Conservation (phyloP, 805 yeast genomes). For the Lachancea dasiensis region DNA sequence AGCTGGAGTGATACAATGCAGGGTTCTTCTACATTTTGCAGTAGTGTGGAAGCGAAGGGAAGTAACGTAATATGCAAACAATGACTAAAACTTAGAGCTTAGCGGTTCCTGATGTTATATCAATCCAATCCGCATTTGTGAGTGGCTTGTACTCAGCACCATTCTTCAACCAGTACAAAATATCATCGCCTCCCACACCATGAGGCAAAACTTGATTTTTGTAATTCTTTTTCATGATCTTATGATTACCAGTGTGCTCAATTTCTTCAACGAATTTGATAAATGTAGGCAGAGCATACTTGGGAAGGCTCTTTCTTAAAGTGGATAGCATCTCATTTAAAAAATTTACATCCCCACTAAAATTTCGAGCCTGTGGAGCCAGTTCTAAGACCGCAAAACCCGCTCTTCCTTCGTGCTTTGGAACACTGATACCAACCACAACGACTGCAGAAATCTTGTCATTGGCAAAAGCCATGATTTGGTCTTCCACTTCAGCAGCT, state of each 20-base stretch:
- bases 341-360: conserved; percentile 25
- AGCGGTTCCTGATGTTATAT: conserved; percentile 25
- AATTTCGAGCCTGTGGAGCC: conserved; percentile 22
- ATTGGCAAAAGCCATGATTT: conserved; percentile 38
- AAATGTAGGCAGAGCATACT: conserved; percentile 81
- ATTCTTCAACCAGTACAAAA: conserved; percentile 65
- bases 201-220: conserved; percentile 64
- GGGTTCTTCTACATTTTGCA: no score
- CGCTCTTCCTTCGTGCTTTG: conserved; percentile 89
- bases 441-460: conserved; percentile 54
- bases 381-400: conserved; percentile 79
- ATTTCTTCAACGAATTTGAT: conserved; percentile 60
- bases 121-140: conserved; percentile 51
- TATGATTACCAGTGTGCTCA: conserved; percentile 72
- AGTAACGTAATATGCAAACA: no score
- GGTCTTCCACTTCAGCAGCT: conserved; percentile 88
- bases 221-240: conserved; percentile 64
- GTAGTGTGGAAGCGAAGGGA: no score
- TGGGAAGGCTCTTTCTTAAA: conserved; percentile 51
- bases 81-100: conserved; percentile 27
- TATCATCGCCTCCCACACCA: conserved; percentile 54
- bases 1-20: no score
- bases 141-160: conserved; percentile 47
- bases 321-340: conserved; percentile 36
- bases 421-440: conserved; percentile 82